Evolutionary conservation across 2,329 filamentous ascomycete species (phyloP).

Genomic region (Diaporthe sp.): DNA sequence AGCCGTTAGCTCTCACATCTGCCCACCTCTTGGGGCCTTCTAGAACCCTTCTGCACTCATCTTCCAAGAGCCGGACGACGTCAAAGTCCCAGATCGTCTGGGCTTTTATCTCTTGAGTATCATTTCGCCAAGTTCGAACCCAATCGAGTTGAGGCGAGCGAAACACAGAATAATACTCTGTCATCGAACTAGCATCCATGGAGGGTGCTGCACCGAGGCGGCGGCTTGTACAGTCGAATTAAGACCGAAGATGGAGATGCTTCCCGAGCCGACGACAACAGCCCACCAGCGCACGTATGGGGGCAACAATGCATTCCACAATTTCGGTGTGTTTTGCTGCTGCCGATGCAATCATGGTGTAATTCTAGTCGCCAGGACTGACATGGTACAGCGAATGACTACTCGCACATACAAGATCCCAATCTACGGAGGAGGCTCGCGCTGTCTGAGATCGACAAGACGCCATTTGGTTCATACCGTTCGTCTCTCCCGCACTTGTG

Average conservation of each 20-base stretch:
- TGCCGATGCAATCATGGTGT: slow-evolving; percentile 45
- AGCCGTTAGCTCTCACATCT: slow-evolving; percentile 12
- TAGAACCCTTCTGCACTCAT: slow-evolving; percentile 6
- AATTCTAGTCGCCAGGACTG: not conserved
- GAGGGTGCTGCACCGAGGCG: not conserved
- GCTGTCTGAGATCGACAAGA: slow-evolving; percentile 84
- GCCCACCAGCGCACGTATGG: slow-evolving; percentile 63
- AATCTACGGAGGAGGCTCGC: slow-evolving; percentile 82
- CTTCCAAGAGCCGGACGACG: not conserved
- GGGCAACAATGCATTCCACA: slow-evolving; percentile 79
- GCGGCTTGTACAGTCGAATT: not conserved
- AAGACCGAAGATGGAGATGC: slow-evolving; percentile 26
- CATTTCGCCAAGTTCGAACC: slow-evolving; percentile 8
- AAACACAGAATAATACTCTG: not conserved
- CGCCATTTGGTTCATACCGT: slow-evolving; percentile 80
- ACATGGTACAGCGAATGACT: slow-evolving; percentile 51
- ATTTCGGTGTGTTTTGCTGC: slow-evolving; percentile 62
- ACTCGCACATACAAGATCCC: slow-evolving; percentile 76
- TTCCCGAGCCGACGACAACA: not conserved
- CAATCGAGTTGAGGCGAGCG: not conserved
- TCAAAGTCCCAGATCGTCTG: not conserved
- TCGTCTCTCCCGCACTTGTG: not conserved
- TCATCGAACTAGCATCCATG: not conserved
- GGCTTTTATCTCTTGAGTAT: too few species aligned
- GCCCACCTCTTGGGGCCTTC: slow-evolving; percentile 13